Percentiles rank a stretch among this genome's conserved stretches.
Conservation (phyloP, 176 grass and related monocot species). For the Hsuehochloa calcarea region DNA sequence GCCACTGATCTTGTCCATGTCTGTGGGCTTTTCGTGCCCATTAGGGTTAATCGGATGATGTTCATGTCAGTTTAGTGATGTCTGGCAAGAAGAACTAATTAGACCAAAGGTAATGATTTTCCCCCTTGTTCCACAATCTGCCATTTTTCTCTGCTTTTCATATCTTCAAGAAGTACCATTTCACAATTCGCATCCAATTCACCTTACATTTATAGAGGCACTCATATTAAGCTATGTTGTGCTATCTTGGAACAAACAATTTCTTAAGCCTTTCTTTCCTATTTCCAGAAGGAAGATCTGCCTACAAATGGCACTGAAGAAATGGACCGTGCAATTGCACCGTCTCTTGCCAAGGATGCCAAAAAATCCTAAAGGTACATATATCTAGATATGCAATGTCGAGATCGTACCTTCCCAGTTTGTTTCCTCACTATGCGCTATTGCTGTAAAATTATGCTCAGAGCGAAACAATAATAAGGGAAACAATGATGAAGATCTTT, state of each 20-base stretch:
- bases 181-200: slow-evolving; percentile 5
- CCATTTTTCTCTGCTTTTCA: background rate
- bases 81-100: slow-evolving; percentile 57
- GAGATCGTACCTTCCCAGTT: background rate
- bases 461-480: slow-evolving; percentile 46
- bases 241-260: background rate
- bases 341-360: slow-evolving; percentile 63
- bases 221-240: background rate
- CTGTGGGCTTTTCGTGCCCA: no score
- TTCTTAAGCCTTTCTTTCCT: slow-evolving; percentile 9
- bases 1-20: no score
- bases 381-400: no score
- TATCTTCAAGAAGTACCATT: background rate
- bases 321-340: slow-evolving; percentile 30
- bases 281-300: slow-evolving; percentile 55
- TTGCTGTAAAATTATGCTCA: slow-evolving; percentile 32
- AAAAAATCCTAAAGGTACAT: slow-evolving; percentile 28
- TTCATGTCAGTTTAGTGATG: no score
- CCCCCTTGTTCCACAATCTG: background rate
- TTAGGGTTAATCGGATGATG: no score
- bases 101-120: slow-evolving; percentile 57
- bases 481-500: slow-evolving; percentile 67
- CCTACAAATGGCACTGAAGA: slow-evolving; percentile 77
- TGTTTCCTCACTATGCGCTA: background rate
- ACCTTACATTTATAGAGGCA: background rate